Evolutionary conservation across 306 rosid genomes (phyloP), one percentile per base, ranked within the genome.

Genomic region (Ochetophila trinervis): DNA sequence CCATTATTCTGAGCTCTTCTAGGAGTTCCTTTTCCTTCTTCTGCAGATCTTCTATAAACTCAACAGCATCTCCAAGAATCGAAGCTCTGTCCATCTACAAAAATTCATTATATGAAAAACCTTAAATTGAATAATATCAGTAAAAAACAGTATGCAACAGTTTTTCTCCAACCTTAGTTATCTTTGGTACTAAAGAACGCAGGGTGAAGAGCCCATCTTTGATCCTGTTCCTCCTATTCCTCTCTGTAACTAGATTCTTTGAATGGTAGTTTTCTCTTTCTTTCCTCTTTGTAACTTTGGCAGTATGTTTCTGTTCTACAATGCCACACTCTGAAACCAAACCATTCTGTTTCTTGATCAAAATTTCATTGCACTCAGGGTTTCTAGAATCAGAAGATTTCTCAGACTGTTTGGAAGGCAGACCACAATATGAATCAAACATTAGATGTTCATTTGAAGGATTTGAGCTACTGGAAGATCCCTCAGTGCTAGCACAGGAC

Each of bases 161-260:
- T 21, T 42, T 16, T 47, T 63, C 59, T 36, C 34, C 42, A 75
- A 91, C 98, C 96, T 85, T 91, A 71, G 89, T 80, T 78, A 89
- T 91, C 59, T 80, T 89, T 23, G 98, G 96, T 54, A 91, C 95
- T 60, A 91, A 74, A 55, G 96, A 74, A n/a, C 98, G 80, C 30
- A 89, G 82, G 49, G 85, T 34, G 66, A 57, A 70, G 40, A 83
- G 85, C 57, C 82, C 82, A 14, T 74, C 76, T 58, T 78, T 82
- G 4, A 87, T 87, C 82, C 67, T 87, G 19, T 42, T 76, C 75
- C 96, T 87, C 83, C 98, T 89, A n/a, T 78, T 89, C 71, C 98
- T 87, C 84, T 91, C 98, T 0, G 90, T 70, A 11, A 60, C 54
- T 53, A 89, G 95, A 82, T 91, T 91, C 76, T 85, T 87, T 55